A percentile compares a stretch with the other conserved stretches of the same genome.
Conservation (phyloP, 306 rosid species). For the Erythrophleum fordii region DNA sequence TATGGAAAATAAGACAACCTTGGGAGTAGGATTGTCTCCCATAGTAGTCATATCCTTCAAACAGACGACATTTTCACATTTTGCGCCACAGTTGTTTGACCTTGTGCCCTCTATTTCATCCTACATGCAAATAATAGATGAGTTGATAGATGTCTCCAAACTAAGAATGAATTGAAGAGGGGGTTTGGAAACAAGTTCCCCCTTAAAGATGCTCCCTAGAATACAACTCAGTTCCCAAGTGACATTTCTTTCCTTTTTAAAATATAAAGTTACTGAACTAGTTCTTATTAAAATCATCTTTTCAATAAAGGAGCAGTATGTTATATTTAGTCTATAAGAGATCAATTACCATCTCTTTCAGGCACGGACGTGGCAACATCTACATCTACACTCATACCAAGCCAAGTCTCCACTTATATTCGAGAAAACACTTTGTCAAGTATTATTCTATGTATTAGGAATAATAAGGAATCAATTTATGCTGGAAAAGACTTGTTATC, state of each 20-base stretch:
- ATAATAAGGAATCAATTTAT: neutral
- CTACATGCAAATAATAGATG: constrained; percentile 46
- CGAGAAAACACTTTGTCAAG: neutral
- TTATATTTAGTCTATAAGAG: constrained; percentile 27
- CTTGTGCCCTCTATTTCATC: constrained; percentile 53
- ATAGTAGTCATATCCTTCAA: constrained; percentile 43
- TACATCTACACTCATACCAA: constrained; percentile 28
- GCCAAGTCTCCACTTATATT: constrained; percentile 5
- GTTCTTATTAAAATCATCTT: constrained; percentile 45
- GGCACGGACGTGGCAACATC: constrained; percentile 28
- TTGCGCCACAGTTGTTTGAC: constrained; percentile 40
- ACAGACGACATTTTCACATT: constrained; percentile 43
- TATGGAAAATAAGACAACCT: constrained; percentile 55
- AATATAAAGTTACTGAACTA: constrained; percentile 31
- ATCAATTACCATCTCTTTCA: constrained; percentile 27
- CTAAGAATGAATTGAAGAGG: neutral
- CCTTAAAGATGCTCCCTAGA: constrained; percentile 49
- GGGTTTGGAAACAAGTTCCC: constrained; percentile 25
- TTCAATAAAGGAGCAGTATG: constrained; percentile 38
- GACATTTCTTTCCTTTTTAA: constrained; percentile 26
- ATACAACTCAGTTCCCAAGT: constrained; percentile 31
- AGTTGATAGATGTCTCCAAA: constrained; percentile 34
- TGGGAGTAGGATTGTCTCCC: constrained; percentile 56
- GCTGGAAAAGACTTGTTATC: neutral
- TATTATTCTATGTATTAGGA: neutral